Conservation (phyloP, 1,284 basidiomycete genomes). For the Melampsora americana region DNA sequence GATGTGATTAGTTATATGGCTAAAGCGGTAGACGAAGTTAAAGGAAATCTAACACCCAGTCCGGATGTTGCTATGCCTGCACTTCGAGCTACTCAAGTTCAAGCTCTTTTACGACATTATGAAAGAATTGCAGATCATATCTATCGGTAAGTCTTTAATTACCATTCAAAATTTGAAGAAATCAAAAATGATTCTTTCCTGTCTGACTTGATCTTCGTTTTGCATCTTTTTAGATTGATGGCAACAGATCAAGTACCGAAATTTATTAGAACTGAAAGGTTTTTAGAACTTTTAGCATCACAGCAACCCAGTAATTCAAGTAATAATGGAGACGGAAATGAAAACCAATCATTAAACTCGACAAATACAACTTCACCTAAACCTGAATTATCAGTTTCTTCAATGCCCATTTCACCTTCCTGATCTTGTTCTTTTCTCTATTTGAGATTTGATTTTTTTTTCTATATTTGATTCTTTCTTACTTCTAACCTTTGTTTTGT, state of each 20-base stretch:
- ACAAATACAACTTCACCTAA: not conserved
- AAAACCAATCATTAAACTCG: not conserved
- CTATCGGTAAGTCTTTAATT: constrained; percentile 73
- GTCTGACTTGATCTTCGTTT: constrained; percentile 3
- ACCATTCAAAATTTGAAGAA: not conserved
- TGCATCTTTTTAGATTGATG: constrained; percentile 28
- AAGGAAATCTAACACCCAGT: constrained; percentile 27
- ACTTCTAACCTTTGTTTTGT: too few species aligned
- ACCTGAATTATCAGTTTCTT: not conserved
- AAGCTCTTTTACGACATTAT: constrained; percentile 87
- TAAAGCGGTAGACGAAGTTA: constrained; percentile 52
- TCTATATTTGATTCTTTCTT: not conserved
- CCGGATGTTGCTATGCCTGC: constrained; percentile 55
- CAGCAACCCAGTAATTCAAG: constrained; percentile 19
- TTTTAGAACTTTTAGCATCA: constrained; percentile 36
- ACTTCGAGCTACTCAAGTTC: constrained; percentile 79
- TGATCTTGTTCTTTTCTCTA: not conserved
- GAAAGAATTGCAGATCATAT: constrained; percentile 95
- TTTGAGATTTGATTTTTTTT: not conserved
- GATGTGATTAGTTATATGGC: constrained; percentile 89
- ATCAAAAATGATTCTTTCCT: not conserved
- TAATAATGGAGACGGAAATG: not conserved
- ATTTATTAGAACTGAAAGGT: constrained; percentile 38
- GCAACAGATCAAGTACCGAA: constrained; percentile 43
- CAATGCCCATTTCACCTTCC: not conserved